These are phyloP conservation scores for Gyrodon lividus DNA, from an alignment of 768 basidiomycete species.

Conservation along the genomic window DNA sequence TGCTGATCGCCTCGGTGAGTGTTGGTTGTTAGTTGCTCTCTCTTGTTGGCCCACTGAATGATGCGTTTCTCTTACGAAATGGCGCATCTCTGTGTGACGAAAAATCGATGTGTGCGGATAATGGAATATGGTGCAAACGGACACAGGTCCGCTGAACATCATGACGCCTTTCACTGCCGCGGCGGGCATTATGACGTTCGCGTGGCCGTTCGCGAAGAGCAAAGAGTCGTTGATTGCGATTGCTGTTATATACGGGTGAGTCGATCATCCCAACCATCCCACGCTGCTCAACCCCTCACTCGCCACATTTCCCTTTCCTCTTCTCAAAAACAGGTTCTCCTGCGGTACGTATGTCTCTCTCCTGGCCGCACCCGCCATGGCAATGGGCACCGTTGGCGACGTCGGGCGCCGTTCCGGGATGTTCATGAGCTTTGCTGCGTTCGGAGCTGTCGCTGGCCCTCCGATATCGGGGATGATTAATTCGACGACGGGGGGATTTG, in stretches of 20 bases:
- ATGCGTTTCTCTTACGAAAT: no score
- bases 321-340: constrained; percentile 41
- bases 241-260: constrained; percentile 64
- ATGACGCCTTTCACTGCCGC: constrained; percentile 61
- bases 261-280: not conserved
- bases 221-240: constrained; percentile 49
- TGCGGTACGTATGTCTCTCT: constrained; percentile 64
- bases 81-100: no score
- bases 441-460: constrained; percentile 67
- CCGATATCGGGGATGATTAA: constrained; percentile 75
- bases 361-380: constrained; percentile 54
- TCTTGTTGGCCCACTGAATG: not conserved
- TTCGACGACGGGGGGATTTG: constrained; percentile 46
- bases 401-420: constrained; percentile 67
- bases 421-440: constrained; percentile 55
- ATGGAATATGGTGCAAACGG: not conserved
- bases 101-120: no score
- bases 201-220: constrained; percentile 64
- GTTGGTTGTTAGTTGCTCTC: not conserved
- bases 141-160: constrained; percentile 60
- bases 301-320: not conserved
- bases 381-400: constrained; percentile 58
- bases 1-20: constrained; percentile 53
- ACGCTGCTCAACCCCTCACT: not conserved
- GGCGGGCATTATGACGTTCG: constrained; percentile 59